These are phyloP conservation scores for Oemleria cerasiformis DNA, from an alignment of 306 rosid species.

Conservation along the genomic window DNA sequence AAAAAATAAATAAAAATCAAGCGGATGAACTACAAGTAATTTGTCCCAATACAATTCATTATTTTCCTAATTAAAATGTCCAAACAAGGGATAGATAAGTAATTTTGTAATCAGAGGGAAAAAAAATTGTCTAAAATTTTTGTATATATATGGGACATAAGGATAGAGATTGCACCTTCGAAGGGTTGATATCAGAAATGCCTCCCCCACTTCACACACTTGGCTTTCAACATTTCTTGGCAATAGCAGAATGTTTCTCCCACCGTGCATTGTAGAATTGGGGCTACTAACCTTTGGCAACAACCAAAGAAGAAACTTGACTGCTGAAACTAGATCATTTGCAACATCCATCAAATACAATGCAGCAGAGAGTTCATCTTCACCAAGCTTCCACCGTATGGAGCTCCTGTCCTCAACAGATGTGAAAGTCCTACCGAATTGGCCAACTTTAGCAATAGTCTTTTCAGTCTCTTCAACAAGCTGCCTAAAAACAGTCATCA, in stretches of 20 bases:
- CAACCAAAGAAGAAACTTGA: constrained; percentile 85
- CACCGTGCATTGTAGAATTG: constrained; percentile 62
- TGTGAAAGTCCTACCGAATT: constrained; percentile 61
- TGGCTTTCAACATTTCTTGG: constrained; percentile 77
- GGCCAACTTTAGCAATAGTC: constrained; percentile 60
- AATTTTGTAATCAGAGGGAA: neutral
- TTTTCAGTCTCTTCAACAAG: constrained; percentile 70
- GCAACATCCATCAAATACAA: constrained; percentile 75
- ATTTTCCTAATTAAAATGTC: constrained; percentile 4
- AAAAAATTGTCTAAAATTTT: neutral
- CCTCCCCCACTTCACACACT: constrained; percentile 85
- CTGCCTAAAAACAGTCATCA: constrained; percentile 57
- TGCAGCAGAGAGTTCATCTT: constrained; percentile 76
- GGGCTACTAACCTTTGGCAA: constrained; percentile 76
- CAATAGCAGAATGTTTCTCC: constrained; percentile 55
- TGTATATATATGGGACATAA: neutral
- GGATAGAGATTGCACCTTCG: constrained; percentile 55
- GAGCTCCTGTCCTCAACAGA: constrained; percentile 59
- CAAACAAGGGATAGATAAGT: neutral
- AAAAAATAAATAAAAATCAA: neutral
- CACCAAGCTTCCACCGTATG: constrained; percentile 80
- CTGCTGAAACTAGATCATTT: constrained; percentile 74
- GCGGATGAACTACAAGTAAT: neutral
- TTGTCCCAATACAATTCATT: neutral
- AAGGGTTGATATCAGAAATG: constrained; percentile 77